Conservation (phyloP, 352 stramenopile species). For the Globisporangium heterothallicum region DNA sequence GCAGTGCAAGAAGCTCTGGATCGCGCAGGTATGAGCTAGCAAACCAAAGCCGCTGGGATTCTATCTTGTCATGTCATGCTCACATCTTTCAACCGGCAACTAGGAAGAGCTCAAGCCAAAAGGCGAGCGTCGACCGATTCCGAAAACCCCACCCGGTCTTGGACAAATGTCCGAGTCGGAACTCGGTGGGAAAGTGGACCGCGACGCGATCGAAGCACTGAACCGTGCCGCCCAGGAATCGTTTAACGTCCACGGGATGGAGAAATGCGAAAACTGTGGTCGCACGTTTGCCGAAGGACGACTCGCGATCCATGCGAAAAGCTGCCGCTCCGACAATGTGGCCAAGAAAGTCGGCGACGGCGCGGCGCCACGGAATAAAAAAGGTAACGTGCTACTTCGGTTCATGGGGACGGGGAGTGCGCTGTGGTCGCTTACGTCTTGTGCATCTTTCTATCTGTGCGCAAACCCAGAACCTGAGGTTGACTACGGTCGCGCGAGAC, state of each 20-base stretch:
- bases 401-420: slow-evolving; percentile 1
- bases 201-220: slow-evolving; percentile 60
- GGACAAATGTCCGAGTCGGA: slow-evolving; percentile 17
- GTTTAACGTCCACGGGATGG: slow-evolving; percentile 73
- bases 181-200: slow-evolving; percentile 24
- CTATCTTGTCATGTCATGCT: too few species aligned
- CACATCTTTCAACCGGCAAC: too few species aligned
- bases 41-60: too few species aligned
- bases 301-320: slow-evolving; percentile 64
- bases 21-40: slow-evolving; percentile 47
- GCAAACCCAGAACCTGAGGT: slow-evolving; percentile 16
- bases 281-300: slow-evolving; percentile 71
- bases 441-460: not conserved
- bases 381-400: slow-evolving; percentile 20
- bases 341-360: slow-evolving; percentile 47
- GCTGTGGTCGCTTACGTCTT: not conserved
- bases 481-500: slow-evolving; percentile 19
- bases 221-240: slow-evolving; percentile 59
- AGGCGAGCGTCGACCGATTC: slow-evolving; percentile 51
- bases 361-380: slow-evolving; percentile 46
- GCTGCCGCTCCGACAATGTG: slow-evolving; percentile 37
- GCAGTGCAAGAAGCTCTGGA: slow-evolving; percentile 80
- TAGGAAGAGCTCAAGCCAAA: slow-evolving; percentile 68
- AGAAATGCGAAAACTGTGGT: slow-evolving; percentile 70
- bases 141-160: slow-evolving; percentile 54